Base-by-base conservation (phyloP, 345 rosid genomes). In the Pelargonium nanum region DNA sequence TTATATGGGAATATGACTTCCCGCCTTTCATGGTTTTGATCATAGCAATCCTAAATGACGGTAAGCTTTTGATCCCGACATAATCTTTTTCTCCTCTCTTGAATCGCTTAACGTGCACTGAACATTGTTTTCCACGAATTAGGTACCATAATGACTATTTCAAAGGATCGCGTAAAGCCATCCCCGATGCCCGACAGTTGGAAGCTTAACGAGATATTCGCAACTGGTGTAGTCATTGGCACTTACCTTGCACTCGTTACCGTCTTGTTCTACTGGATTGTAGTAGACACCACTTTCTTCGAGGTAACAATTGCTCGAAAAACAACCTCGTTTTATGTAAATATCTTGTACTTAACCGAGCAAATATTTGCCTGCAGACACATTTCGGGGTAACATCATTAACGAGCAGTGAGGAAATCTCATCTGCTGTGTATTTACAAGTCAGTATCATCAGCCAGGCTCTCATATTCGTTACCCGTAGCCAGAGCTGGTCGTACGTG, bases 1-100 rank as follows among this genome's bases (percentile, higher is more conserved):
- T 89, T 81, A 84, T 89, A 81, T 89, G 99, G 96, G 88, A 93
- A 79, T 93, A 77, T 22, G 97, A 93, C 74, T 93, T 89, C 68
- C 97, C 99, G 24, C 99, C 99, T 60, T 93, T 93, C 83, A 93
- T 93, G 99, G 97, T 93, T 72, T 77, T 93, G 72, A 93, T 93
- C 1, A 77, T 93, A 23, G 99, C 97, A 50, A 79, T 89, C 67
- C 89, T 93, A 53, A 93, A 93, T 70, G 99, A 93, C 30, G 99
- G 97, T 93, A 87, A 70, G 26, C 56, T 62, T 59, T 69, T 63
- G 55, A 53, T 44, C 15, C 17, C 10, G 48, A 40, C 15, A 40
- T 40, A 2, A 9, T 2, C 9, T 6, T 40, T 40, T 12, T 8
- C 17, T 30, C 15, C 48, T 40, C 3, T 40, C 16, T 40, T 12